phyloP scores from a whole-genome alignment of 1,284 basidiomycete genomes.

The Apiotrichum laibachii region DNA sequence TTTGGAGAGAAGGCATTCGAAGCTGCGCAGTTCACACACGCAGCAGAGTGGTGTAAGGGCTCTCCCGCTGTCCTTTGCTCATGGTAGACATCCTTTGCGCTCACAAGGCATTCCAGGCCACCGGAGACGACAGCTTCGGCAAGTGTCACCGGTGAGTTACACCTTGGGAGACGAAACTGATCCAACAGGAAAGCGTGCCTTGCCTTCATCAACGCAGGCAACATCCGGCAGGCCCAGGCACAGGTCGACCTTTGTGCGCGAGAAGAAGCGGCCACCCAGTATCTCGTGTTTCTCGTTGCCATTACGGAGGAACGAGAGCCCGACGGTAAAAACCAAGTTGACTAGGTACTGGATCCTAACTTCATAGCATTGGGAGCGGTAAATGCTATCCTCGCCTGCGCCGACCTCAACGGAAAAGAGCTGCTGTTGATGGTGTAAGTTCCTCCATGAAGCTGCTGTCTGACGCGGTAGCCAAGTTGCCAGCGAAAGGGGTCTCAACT shows the following conservation, averaged over 20 bases:
- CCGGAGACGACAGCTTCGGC: slow-evolving; percentile 6
- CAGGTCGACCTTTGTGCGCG: slow-evolving; percentile 14
- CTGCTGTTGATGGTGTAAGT: slow-evolving; percentile 22
- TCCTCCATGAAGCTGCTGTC: background rate
- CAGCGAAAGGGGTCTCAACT: slow-evolving; percentile 7
- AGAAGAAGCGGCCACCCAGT: slow-evolving; percentile 21
- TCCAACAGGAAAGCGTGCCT: slow-evolving; percentile 12
- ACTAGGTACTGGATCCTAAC: too few relatives aligned
- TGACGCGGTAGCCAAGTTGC: slow-evolving; percentile 4
- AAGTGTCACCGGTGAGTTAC: slow-evolving; percentile 11
- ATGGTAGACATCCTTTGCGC: slow-evolving; percentile 9
- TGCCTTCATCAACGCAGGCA: slow-evolving; percentile 7
- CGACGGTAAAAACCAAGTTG: background rate
- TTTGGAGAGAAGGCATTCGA: slow-evolving; percentile 4
- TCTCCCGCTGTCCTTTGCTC: background rate
- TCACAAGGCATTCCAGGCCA: slow-evolving; percentile 1
- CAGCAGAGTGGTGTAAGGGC: slow-evolving; percentile 20
- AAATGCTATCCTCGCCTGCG: slow-evolving; percentile 18
- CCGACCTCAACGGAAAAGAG: slow-evolving; percentile 22
- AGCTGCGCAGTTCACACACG: background rate
- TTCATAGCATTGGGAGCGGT: slow-evolving; percentile 9
- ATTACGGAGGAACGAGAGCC: slow-evolving; percentile 5
- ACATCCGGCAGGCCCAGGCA: background rate
- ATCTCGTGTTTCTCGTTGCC: slow-evolving; percentile 23
- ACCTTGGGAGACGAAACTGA: background rate